Base-by-base conservation (phyloP, 2,329 filamentous ascomycete species). In the Colletotrichum phormii region DNA sequence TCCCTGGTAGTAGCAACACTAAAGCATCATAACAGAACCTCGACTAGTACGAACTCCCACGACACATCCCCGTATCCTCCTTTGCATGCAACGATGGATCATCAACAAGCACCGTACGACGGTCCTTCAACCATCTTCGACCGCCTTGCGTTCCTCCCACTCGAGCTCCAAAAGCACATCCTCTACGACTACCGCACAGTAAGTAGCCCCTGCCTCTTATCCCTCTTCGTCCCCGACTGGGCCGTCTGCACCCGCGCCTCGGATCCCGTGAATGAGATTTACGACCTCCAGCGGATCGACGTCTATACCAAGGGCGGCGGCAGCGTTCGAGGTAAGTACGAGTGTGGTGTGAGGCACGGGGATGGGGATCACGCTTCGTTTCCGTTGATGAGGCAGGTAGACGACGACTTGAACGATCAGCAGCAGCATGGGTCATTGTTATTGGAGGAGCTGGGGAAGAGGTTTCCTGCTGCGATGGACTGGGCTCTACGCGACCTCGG, bases 171-270 rank as follows among this genome's bases (percentile, higher is more conserved):
- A 46, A 42, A n/a, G 12, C 26, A 71, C 12, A 33, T 75, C 13
- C 24, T 75, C 26, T 1, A n/a, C n/a, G 63, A 72, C 18, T 15
- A 66, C n/a, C 49, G 74, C 4, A 62, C 57, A 5, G 59, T 42
- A 22, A 26, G 42, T 9, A 70, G 31, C 54, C 31, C 68, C 53
- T 75, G 73, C 29, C 26, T 60, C 67, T 46, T 74, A 13, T 59
- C 58, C 6, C 29, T 73, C 22, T 74, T 75, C 29, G 55, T 65
- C 3, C 62, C 71, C 3, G 67, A 74, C 22, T 75, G 73, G 67
- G 42, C 24, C 29, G 37, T 75, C 31, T 75, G 73, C 67, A 18
- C 58, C 9, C 53, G 71, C 49, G 54, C 33, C 26, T 22, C 53
- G 12, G 62, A 66, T 49, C 37, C 57, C 7, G 51, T 74, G n/a